These are phyloP conservation scores for Kwoniella heveanensis DNA, from an alignment of 768 basidiomycete species.

Conservation along the genomic window DNA sequence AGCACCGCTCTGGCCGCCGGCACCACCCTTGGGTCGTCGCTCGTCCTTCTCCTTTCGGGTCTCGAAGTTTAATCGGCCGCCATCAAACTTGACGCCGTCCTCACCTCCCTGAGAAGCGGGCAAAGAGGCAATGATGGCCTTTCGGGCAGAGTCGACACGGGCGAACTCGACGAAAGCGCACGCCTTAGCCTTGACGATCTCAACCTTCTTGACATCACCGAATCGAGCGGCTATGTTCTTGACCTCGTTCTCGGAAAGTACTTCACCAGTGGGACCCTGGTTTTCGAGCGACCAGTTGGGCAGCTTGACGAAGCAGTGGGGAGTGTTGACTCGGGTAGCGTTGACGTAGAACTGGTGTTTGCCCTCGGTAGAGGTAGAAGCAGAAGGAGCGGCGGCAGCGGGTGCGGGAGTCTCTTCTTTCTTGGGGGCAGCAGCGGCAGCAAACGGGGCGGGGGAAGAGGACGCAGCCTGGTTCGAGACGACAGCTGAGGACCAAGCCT, in stretches of 20 bases:
- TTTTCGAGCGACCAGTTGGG: constrained; percentile 55
- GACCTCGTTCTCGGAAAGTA: constrained; percentile 45
- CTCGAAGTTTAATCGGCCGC: constrained; percentile 76
- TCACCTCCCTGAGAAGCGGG: constrained; percentile 74
- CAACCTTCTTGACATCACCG: constrained; percentile 37
- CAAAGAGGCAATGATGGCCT: constrained; percentile 77
- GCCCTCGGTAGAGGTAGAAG: constrained; percentile 22
- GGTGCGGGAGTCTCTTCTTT: constrained; percentile 21
- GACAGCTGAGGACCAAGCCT: constrained; percentile 76
- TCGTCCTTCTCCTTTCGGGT: constrained; percentile 89
- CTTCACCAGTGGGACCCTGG: constrained; percentile 34
- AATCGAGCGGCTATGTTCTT: constrained; percentile 45
- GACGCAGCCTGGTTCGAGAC: constrained; percentile 64
- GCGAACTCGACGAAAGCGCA: constrained; percentile 69
- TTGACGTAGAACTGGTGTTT: constrained; percentile 57
- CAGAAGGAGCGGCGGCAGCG: constrained; percentile 26
- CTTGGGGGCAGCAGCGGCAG: constrained; percentile 22
- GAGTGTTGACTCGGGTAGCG: constrained; percentile 66
- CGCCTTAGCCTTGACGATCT: constrained; percentile 28
- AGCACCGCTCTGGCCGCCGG: constrained; percentile 11
- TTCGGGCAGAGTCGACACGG: constrained; percentile 73
- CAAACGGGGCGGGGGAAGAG: constrained; percentile 29
- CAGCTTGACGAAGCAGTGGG: constrained; percentile 89
- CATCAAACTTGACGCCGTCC: constrained; percentile 75
- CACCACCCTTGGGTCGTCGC: constrained; percentile 54